Evolutionary conservation across 1,139 yeast species (phyloP), one percentile per base, ranked within the genome.

Genomic region (Yamadazyma taylorii): DNA sequence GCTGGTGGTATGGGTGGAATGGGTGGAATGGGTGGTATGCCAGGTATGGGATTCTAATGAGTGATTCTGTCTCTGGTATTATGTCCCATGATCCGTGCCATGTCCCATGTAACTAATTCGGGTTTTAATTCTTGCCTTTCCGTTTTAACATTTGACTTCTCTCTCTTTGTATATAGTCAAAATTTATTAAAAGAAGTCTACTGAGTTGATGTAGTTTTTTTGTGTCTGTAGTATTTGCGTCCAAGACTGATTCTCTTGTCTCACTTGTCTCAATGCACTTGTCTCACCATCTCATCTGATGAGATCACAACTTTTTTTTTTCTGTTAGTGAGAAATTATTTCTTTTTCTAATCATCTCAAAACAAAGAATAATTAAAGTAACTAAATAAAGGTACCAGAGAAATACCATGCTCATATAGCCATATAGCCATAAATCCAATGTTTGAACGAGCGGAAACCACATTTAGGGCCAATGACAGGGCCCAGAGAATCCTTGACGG

Each of bases 1-100:
- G 76, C 78, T 41, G 78, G 78, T 47, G 81, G 84, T 53, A 61
- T 61, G 63, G 66, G 66, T 36, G 73, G 72, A 38, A 69, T 69
- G 74, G 68, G 67, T 36, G 64, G 64, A 39, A 69, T 69, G 74
- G 66, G 66, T 37, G 63, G 63, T 31, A 59, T 60, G 64, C 40
- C 42, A 38, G 45, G 45, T 33, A 42, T 42, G 46, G 48, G 48
- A 35, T 48, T 48, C 45, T 48, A 48, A 39, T 11, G 14, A 19
- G 8, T 19, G 8, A 19, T 8, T 6, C 8, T 19, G 21, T 8
- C 21, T 19, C 8, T 8, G 8, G 8, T 8, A 5, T 19, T 19
- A 19, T 8, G 8, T 19, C 5, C 27, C 27, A 24, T 24, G n/a
- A n/a, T n/a, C n/a, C n/a, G n/a, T n/a, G n/a, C n/a, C n/a, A n/a